phyloP scores from a whole-genome alignment of 1,284 basidiomycete species.

The Sporisorium exsertum region DNA sequence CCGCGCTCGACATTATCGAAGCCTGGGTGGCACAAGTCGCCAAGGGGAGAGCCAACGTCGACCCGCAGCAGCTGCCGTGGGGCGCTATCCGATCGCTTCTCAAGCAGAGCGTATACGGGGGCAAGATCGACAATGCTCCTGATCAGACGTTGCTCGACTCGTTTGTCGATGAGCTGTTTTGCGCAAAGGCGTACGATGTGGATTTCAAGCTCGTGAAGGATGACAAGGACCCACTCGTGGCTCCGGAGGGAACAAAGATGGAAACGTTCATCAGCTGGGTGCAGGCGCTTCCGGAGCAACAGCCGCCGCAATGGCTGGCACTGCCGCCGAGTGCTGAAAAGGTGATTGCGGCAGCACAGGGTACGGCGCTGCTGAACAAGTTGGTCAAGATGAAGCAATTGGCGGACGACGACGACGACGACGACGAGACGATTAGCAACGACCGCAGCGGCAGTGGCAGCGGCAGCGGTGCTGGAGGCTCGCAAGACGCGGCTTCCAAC shows the following conservation, averaged over 20 bases:
- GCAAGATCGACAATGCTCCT: slow-evolving; percentile 64
- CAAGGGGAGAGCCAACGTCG: slow-evolving; percentile 59
- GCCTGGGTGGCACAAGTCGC: slow-evolving; percentile 61
- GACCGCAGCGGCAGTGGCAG: slow-evolving; percentile 1
- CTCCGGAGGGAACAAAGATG: slow-evolving; percentile 66
- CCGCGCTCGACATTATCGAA: slow-evolving; percentile 65
- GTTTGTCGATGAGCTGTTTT: slow-evolving; percentile 66
- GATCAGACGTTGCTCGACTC: slow-evolving; percentile 67
- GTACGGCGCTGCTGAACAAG: slow-evolving; percentile 56
- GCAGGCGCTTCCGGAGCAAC: slow-evolving; percentile 64
- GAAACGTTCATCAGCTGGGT: slow-evolving; percentile 65
- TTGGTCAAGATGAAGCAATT: slow-evolving; percentile 63
- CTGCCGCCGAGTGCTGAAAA: slow-evolving; percentile 66
- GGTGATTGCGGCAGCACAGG: slow-evolving; percentile 63
- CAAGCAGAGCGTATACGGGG: slow-evolving; percentile 66
- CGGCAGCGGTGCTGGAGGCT: neutral
- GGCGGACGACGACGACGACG: slow-evolving; percentile 64
- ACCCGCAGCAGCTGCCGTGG: slow-evolving; percentile 66
- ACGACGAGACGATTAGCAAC: slow-evolving; percentile 36
- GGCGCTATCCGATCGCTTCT: slow-evolving; percentile 64
- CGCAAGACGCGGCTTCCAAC: neutral
- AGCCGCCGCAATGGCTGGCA: slow-evolving; percentile 67
- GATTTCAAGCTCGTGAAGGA: slow-evolving; percentile 62
- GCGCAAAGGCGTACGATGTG: slow-evolving; percentile 62
- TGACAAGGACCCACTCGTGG: slow-evolving; percentile 48